Conservation (phyloP, 2,329 filamentous ascomycete species). For the Ascomycota sp. region DNA sequence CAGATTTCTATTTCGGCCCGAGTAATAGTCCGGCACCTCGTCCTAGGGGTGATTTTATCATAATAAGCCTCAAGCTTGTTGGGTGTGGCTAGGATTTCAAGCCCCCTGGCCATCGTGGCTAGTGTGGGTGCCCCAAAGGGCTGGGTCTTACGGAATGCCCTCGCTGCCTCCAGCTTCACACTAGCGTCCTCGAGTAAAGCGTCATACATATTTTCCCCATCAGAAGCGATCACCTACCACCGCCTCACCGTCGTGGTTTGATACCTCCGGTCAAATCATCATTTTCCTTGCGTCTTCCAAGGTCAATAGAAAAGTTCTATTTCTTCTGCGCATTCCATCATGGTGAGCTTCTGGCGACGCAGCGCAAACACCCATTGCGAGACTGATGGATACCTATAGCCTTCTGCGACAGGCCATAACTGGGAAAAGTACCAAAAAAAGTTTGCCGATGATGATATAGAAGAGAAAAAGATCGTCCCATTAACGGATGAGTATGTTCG, state of each 20-base stretch:
- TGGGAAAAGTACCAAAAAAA: constrained; percentile 99
- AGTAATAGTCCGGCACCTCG: constrained; percentile 17
- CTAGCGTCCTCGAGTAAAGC: no score
- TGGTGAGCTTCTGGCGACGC: constrained; percentile 15
- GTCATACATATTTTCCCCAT: not conserved
- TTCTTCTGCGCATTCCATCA: constrained; percentile 14
- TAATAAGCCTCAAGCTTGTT: no score
- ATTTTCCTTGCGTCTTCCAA: not conserved
- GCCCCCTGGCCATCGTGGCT: no score
- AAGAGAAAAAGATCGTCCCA: constrained; percentile 98
- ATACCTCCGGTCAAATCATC: no score
- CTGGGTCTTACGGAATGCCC: constrained; percentile 17
- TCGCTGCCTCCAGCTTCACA: constrained; percentile 10
- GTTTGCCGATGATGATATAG: constrained; percentile 86
- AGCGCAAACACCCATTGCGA: constrained; percentile 1
- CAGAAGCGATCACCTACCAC: not conserved
- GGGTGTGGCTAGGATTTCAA: no score
- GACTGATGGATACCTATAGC: constrained; percentile 27
- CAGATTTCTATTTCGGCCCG: constrained; percentile 18
- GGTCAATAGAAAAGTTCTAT: constrained; percentile 4
- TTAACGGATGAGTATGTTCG: constrained; percentile 72
- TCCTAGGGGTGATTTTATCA: constrained; percentile 1
- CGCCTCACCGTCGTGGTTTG: not conserved
- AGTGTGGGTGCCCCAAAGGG: no score
- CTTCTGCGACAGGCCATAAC: constrained; percentile 75